Evolutionary conservation across 306 rosid species (phyloP).

Genomic region (Betula pendula): DNA sequence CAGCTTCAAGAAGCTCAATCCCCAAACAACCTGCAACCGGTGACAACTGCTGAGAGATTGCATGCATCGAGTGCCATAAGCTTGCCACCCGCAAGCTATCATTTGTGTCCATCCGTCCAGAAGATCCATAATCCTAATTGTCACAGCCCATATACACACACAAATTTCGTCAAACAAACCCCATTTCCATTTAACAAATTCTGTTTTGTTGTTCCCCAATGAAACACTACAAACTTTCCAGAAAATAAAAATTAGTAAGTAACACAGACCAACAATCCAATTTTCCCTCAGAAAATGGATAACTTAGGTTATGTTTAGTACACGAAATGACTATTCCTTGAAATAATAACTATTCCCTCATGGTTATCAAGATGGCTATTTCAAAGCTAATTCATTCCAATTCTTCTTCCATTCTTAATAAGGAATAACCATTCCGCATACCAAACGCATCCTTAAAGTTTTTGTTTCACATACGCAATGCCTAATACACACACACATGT

Average conservation of each 20-base stretch:
- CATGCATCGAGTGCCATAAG: slow-evolving; percentile 98
- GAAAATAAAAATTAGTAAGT: not conserved
- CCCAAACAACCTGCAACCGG: slow-evolving; percentile 78
- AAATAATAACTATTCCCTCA: too few relatives aligned
- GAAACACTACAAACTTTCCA: not conserved
- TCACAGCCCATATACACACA: slow-evolving; percentile 4
- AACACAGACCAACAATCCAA: not conserved
- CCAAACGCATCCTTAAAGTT: too few relatives aligned
- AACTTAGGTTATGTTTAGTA: too few relatives aligned
- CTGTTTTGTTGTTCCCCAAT: not conserved
- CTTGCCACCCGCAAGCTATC: slow-evolving; percentile 94
- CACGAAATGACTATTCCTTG: too few relatives aligned
- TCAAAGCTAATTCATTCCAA: too few relatives aligned
- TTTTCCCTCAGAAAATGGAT: not conserved
- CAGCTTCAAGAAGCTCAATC: slow-evolving; percentile 89
- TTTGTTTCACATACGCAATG: not conserved
- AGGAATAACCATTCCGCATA: too few relatives aligned
- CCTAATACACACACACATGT: not conserved
- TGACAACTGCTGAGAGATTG: slow-evolving; percentile 89
- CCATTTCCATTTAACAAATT: not conserved
- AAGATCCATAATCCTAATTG: slow-evolving; percentile 73
- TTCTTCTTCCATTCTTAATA: too few relatives aligned
- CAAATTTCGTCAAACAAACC: not conserved
- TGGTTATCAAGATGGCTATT: too few relatives aligned
- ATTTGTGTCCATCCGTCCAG: slow-evolving; percentile 91